Percentiles rank a stretch among this genome's conserved stretches.
Evolutionary conservation across 2,329 filamentous ascomycete genomes (phyloP).

Genomic region (Trichoderma harzianum): DNA sequence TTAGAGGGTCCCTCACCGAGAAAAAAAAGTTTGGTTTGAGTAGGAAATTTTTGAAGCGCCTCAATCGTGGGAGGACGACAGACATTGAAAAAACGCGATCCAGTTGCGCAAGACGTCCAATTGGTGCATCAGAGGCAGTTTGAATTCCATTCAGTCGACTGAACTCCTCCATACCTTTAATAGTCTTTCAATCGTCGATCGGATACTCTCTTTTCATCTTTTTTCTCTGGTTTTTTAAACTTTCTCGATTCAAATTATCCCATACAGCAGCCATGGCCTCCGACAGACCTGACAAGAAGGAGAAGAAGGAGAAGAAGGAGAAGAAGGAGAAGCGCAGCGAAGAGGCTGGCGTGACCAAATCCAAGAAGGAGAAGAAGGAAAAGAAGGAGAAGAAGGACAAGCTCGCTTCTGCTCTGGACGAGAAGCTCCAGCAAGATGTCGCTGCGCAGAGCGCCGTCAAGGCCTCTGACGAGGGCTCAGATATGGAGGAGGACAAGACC

Average conservation of each 20-base stretch:
- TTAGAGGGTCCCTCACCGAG: conserved; percentile 27
- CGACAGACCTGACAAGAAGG: conserved; percentile 49
- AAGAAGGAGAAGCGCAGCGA: conserved; percentile 61
- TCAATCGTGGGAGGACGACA: conserved; percentile 16
- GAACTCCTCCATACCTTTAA: not conserved
- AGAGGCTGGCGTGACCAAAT: conserved; percentile 50
- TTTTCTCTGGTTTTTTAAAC: not conserved
- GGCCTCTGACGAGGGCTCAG: conserved; percentile 42
- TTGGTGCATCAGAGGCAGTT: not conserved
- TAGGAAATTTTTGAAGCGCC: conserved; percentile 30
- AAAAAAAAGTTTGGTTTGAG: conserved; percentile 32
- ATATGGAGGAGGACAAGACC: conserved; percentile 44
- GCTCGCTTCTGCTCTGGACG: conserved; percentile 55
- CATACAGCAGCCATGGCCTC: conserved; percentile 40
- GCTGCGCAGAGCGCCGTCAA: conserved; percentile 39
- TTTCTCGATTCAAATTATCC: conserved; percentile 14
- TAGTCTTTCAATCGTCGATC: not conserved
- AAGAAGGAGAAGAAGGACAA: conserved; percentile 68
- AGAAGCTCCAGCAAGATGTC: conserved; percentile 58
- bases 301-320: conserved; percentile 59
- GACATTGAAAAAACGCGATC: conserved; percentile 18
- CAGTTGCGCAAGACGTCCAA: conserved; percentile 15
- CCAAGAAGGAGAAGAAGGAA: conserved; percentile 62
- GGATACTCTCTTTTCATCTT: not conserved
- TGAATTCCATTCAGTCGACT: not conserved